Evolutionary conservation across 2,329 filamentous ascomycete genomes (phyloP), one percentile per base, ranked within the genome.

Genomic region (Alternaria panax): DNA sequence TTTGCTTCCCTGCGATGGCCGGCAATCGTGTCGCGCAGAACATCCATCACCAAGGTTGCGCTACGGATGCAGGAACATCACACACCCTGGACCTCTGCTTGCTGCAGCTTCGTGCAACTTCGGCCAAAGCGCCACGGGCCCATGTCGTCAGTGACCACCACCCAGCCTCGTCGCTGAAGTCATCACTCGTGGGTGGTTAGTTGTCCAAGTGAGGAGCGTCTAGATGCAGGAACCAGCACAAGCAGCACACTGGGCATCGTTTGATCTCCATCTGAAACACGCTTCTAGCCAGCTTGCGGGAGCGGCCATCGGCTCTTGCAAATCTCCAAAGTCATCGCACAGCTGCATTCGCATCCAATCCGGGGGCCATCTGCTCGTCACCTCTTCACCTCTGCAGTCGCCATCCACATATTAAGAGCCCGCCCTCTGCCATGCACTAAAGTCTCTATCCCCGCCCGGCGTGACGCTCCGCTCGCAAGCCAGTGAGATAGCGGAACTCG

Each of bases 241-340:
- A 72, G 67, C 62, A 72, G 66, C 71, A 66, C 66, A n/a, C 69
- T 70, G 68, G 69, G 63, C 70, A 63, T 64, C 63, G 74, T 78
- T 77, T 75, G 74, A 77, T 77, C 72, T 70, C 57, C 72, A 56
- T 64, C 74, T 78, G 75, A 78, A 78, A 78, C 75, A 54, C 68
- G 66, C 62, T 63, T 48, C 48, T 51, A 62, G 61, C 58, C 57
- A 53, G 54, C 57, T 55, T 54, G 60, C 66, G 62, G 65, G 63
- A 70, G 62, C 59, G 54, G 32, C 59, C 59, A 65, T 62, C 62
- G 56, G 55, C 51, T 41, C 56, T 59, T 51, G 59, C 61, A 54
- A 52, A 63, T 62, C 51, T 59, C 58, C 34, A 41, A 41, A 16
- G 14, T 20, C 25, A 48, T 46, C 54, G 43, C 56, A 34, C 30